phyloP scores from a whole-genome alignment of 495 filamentous ascomycete species.

The Aspergillus sparsus region DNA sequence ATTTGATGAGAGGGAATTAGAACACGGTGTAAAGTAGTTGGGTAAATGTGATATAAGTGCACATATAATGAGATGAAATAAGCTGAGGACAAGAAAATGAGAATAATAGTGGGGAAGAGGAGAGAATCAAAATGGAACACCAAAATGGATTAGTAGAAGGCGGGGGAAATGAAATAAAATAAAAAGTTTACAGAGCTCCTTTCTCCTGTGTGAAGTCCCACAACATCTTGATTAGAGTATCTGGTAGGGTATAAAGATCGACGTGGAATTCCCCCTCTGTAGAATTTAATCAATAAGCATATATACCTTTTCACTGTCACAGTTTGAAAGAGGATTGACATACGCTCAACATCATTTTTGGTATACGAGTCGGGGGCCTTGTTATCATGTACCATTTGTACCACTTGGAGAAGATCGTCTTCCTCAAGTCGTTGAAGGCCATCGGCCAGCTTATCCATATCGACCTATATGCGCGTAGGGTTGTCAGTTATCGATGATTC shows the following conservation, averaged over 20 bases:
- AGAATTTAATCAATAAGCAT: conserved; percentile 8
- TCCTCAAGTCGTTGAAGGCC: conserved; percentile 78
- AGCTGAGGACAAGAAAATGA: conserved; percentile 2
- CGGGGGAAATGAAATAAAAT: conserved; percentile 15
- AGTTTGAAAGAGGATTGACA: conserved; percentile 34
- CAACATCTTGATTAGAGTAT: conserved; percentile 76
- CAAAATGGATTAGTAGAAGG: conserved; percentile 4
- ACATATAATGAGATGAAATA: not conserved
- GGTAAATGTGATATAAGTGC: not conserved
- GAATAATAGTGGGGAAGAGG: not conserved
- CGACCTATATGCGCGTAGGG: conserved; percentile 47
- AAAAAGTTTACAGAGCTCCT: conserved; percentile 35
- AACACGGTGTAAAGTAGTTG: too few relatives aligned
- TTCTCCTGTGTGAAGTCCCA: conserved; percentile 77
- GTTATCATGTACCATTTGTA: conserved; percentile 97
- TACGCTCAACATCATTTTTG: conserved; percentile 94
- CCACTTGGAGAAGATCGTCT: conserved; percentile 89
- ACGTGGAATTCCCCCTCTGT: conserved; percentile 97
- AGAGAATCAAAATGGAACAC: not conserved
- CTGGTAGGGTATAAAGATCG: conserved; percentile 93
- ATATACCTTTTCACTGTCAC: not conserved
- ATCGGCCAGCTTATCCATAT: conserved; percentile 98
- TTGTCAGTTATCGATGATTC: conserved; percentile 3
- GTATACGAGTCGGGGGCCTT: conserved; percentile 90
- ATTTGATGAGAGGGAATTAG: too few relatives aligned